A percentile compares a stretch with the other conserved stretches of the same genome.
These are phyloP conservation scores for Schizochytrium sp. DNA, from an alignment of 108 stramenopile genomes.

Conservation along the genomic window DNA sequence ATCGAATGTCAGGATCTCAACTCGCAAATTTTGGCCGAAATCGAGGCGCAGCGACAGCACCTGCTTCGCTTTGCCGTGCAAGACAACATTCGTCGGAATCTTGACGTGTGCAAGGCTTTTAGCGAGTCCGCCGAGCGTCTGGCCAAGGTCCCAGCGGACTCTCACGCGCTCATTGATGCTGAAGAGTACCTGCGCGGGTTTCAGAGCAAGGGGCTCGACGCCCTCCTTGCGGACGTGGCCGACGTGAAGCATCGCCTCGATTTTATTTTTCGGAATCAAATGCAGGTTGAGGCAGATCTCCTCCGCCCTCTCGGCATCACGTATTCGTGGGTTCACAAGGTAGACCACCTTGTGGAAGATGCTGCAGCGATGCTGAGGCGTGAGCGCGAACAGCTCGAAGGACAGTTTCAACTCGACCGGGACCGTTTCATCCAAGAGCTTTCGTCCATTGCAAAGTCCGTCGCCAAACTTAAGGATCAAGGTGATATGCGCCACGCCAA, in stretches of 20 bases:
- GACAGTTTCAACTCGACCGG: neutral
- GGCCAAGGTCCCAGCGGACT: neutral
- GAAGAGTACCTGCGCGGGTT: neutral
- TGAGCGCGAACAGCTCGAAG: neutral
- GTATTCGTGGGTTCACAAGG: neutral
- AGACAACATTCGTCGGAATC: neutral
- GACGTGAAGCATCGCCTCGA: neutral
- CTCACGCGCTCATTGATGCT: neutral
- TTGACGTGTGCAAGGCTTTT: neutral
- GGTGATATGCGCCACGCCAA: neutral
- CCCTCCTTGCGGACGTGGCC: neutral
- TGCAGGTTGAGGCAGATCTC: neutral
- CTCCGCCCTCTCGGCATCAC: neutral
- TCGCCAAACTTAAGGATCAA: neutral
- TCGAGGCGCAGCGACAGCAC: neutral
- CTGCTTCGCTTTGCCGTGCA: neutral
- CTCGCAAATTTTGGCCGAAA: neutral
- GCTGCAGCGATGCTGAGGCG: neutral
- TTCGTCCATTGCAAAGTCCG: neutral
- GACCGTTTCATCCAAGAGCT: neutral
- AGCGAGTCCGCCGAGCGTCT: neutral
- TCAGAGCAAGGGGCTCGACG: neutral
- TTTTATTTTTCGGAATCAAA: neutral
- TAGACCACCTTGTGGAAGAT: neutral
- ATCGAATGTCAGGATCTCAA: neutral